Evolutionary conservation across 2,329 filamentous ascomycete genomes (phyloP).

Genomic region (Lasiodiplodia gonubiensis): DNA sequence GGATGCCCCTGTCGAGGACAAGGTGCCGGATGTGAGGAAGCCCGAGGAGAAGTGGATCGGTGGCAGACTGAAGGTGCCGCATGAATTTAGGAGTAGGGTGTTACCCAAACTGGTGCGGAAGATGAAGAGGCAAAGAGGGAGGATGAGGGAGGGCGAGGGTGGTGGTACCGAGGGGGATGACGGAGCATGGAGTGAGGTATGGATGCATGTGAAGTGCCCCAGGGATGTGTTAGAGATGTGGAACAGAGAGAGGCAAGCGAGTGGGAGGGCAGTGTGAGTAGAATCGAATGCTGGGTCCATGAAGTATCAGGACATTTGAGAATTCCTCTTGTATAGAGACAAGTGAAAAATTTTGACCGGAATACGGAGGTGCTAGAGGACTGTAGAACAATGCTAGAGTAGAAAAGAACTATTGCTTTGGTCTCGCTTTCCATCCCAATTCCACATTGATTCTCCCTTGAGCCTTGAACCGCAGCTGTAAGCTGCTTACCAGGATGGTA

Average conservation of each 20-base stretch:
- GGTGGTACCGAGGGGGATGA: conserved; percentile 42
- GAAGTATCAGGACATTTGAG: neutral
- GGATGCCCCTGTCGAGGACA: conserved; percentile 50
- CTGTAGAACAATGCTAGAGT: no score
- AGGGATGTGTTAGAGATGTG: conserved; percentile 40
- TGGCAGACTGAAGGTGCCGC: conserved; percentile 61
- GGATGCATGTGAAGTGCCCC: conserved; percentile 58
- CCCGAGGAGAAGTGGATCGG: conserved; percentile 66
- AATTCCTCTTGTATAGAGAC: neutral
- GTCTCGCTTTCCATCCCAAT: no score
- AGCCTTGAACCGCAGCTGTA: no score
- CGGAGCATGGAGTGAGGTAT: conserved; percentile 59
- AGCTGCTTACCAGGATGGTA: no score
- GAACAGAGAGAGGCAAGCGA: conserved; percentile 30
- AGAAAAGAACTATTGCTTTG: no score
- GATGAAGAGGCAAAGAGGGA: conserved; percentile 42
- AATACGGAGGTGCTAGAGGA: no score
- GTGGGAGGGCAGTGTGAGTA: neutral
- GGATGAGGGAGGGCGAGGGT: conserved; percentile 32
- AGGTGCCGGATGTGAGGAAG: conserved; percentile 59
- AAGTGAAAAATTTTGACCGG: no score
- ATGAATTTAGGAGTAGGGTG: conserved; percentile 62
- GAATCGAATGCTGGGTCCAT: neutral
- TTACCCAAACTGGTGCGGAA: conserved; percentile 52
- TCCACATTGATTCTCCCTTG: no score